Evolutionary conservation across 495 filamentous ascomycete species (phyloP), one percentile per base, ranked within the genome.

Genomic region (Jackrogersella minutella): DNA sequence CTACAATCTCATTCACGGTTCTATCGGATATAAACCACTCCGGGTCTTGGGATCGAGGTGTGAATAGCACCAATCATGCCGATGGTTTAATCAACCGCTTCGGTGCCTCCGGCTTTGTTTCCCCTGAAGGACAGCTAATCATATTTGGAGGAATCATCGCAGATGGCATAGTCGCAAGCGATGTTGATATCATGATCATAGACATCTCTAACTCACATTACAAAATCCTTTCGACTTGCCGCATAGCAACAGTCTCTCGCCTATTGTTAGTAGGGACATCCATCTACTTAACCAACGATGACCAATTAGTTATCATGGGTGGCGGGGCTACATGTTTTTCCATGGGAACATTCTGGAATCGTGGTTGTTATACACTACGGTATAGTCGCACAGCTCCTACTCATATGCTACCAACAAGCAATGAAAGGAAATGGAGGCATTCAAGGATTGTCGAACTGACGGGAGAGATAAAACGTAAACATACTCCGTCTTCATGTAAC

Each of bases 271-370:
- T 89, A 41, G 92, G 93, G 4, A 80, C 85, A 62, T 86, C 81
- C 17, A 74, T 79, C 6, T 77, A 83, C 2, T 17, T 63, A 3
- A 44, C 58, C 5, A 28, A 72, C 6, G 50, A 76, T 39, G 75
- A 80, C 13, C 71, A 82, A 22, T 65, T 92, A 3, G 64, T 89
- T 14, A 74, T 97, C 1, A 74, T 90, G 33, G 92, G 92, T 7
- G 93, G 93, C 13, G 93, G 93, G 16, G 91, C 91, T 22, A 90
- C 93, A 0, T 96, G 93, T 74, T 97, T 96, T 76, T 92, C 91
- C 0, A 94, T 96, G 82, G 92, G 91, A 6, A 88, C 88, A 11
- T 88, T 83, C 63, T 92, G 90, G 87, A 92, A 90, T 58, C 78
- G 83, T 41, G 87, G 84, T 0, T 81, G 81, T 37, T 88, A 73